These are phyloP conservation scores for Metschnikowia peoriensis DNA, from an alignment of 805 yeast species.

Conservation along the genomic window DNA sequence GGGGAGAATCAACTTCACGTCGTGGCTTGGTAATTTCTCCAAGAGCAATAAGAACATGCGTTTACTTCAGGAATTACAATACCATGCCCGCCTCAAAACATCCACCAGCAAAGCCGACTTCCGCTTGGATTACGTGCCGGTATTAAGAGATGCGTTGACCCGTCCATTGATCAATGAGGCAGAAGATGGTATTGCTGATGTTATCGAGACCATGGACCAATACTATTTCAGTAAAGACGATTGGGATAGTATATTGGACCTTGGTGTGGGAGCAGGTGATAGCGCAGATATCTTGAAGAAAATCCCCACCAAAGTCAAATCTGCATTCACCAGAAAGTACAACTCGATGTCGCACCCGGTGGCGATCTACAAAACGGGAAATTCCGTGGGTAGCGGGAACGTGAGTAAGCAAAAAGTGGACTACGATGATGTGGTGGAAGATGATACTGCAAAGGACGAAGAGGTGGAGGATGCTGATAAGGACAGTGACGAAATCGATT, in stretches of 20 bases:
- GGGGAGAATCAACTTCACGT: slow-evolving; percentile 74
- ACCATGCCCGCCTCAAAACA: slow-evolving; percentile 79
- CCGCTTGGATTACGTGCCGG: slow-evolving; percentile 73
- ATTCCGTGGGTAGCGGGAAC: slow-evolving; percentile 40
- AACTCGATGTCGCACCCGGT: slow-evolving; percentile 78
- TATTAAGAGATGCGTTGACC: slow-evolving; percentile 54
- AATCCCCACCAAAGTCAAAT: slow-evolving; percentile 73
- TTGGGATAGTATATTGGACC: slow-evolving; percentile 85
- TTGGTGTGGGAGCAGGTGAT: slow-evolving; percentile 61
- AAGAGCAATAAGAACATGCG: slow-evolving; percentile 76
- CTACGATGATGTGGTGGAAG: slow-evolving; percentile 68
- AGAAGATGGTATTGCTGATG: slow-evolving; percentile 60
- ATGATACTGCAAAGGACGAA: slow-evolving; percentile 47
- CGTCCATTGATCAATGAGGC: slow-evolving; percentile 57
- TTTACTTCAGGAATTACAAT: slow-evolving; percentile 79
- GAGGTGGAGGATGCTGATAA: slow-evolving; percentile 42
- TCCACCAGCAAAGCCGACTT: slow-evolving; percentile 73
- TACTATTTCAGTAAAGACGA: slow-evolving; percentile 88
- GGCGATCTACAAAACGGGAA: slow-evolving; percentile 75
- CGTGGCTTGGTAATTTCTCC: slow-evolving; percentile 89
- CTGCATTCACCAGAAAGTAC: slow-evolving; percentile 84
- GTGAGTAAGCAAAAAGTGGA: slow-evolving; percentile 50
- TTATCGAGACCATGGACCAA: slow-evolving; percentile 73
- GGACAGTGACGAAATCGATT: slow-evolving; percentile 45
- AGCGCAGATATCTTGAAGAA: slow-evolving; percentile 50